Percentiles rank a stretch among this genome's conserved stretches.
Evolutionary conservation across 768 basidiomycete genomes (phyloP).

Genomic region (Termitomyces heimii): DNA sequence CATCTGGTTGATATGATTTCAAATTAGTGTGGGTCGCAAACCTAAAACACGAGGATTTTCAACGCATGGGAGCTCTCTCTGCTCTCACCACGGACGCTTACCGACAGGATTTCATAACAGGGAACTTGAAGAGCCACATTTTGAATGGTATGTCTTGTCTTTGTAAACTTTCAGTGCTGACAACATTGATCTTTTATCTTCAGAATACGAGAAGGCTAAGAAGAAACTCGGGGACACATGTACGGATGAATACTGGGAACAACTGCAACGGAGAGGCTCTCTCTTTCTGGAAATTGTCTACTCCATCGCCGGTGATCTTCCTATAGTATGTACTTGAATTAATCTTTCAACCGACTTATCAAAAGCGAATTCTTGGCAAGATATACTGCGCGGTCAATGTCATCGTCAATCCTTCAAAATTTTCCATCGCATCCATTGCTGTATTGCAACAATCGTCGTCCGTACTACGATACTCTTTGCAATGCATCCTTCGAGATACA

Average conservation of each 20-base stretch:
- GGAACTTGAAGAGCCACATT: slow-evolving; percentile 27
- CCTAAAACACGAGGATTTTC: slow-evolving; percentile 22
- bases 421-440: slow-evolving; percentile 33
- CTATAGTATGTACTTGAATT: slow-evolving; percentile 20
- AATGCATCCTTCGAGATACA: slow-evolving; percentile 11
- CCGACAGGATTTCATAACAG: slow-evolving; percentile 32
- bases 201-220: slow-evolving; percentile 25
- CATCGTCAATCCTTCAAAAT: slow-evolving; percentile 23
- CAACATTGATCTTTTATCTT: not conserved
- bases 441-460: slow-evolving; percentile 32
- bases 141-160: slow-evolving; percentile 16
- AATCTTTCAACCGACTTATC: not conserved
- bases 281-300: slow-evolving; percentile 13
- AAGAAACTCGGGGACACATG: slow-evolving; percentile 16
- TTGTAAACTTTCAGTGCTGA: not conserved
- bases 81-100: slow-evolving; percentile 20
- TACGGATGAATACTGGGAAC: slow-evolving; percentile 17
- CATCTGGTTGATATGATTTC: not conserved
- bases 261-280: slow-evolving; percentile 6
- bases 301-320: slow-evolving; percentile 21
- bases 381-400: slow-evolving; percentile 30
- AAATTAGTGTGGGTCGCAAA: slow-evolving; percentile 21
- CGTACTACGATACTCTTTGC: slow-evolving; percentile 21
- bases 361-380: slow-evolving; percentile 12
- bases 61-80: slow-evolving; percentile 25